Percentiles rank a stretch among this genome's conserved stretches.
phyloP scores from a whole-genome alignment of 2,329 filamentous ascomycete species.

The Cladosporium sp. region DNA sequence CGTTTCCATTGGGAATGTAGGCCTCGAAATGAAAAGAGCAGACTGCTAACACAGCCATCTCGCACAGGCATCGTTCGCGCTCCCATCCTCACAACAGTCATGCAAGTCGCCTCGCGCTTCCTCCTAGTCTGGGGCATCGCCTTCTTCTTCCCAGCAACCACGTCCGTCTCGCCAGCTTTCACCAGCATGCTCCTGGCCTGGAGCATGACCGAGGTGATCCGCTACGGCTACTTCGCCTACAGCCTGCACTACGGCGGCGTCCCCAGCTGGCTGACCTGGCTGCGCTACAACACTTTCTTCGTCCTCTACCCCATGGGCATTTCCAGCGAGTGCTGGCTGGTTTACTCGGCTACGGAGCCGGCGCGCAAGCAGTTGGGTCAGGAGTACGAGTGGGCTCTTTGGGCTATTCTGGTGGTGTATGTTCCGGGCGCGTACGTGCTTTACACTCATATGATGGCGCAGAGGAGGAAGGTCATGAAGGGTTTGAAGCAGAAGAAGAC shows the following conservation, averaged over 20 bases:
- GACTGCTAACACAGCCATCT: background rate
- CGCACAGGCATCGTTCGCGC: slow-evolving; percentile 75
- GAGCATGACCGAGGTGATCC: slow-evolving; percentile 86
- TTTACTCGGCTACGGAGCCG: slow-evolving; percentile 63
- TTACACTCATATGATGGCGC: slow-evolving; percentile 92
- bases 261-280: slow-evolving; percentile 67
- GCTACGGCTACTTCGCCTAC: slow-evolving; percentile 87
- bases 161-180: slow-evolving; percentile 57
- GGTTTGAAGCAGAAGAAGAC: slow-evolving; percentile 49
- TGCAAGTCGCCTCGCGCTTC: slow-evolving; percentile 86
- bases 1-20: too few relatives aligned
- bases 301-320: slow-evolving; percentile 92
- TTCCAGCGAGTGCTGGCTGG: slow-evolving; percentile 76
- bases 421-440: slow-evolving; percentile 82
- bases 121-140: slow-evolving; percentile 86
- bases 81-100: slow-evolving; percentile 75
- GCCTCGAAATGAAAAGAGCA: background rate
- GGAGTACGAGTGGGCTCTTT: slow-evolving; percentile 56
- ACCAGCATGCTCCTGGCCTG: slow-evolving; percentile 79
- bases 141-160: slow-evolving; percentile 65
- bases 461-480: slow-evolving; percentile 75
- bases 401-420: slow-evolving; percentile 67
- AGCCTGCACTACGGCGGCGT: slow-evolving; percentile 55
- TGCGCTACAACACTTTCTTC: slow-evolving; percentile 88
- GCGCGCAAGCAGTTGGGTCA: slow-evolving; percentile 41